These are phyloP conservation scores for Penicillium crystallinum DNA, from an alignment of 495 filamentous ascomycete genomes.

Conservation along the genomic window DNA sequence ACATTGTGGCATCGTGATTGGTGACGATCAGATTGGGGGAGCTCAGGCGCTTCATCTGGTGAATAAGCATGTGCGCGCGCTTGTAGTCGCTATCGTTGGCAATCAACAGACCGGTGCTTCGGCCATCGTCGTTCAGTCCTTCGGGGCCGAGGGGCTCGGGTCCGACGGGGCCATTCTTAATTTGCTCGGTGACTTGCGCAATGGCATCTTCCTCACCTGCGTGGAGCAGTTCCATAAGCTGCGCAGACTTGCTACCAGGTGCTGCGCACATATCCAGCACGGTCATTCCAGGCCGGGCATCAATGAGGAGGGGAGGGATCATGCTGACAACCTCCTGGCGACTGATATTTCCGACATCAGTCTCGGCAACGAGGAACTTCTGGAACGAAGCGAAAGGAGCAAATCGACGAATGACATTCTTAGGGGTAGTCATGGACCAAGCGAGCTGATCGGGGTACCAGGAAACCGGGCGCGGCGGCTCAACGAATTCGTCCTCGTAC, in stretches of 20 bases:
- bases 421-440: conserved; percentile 94
- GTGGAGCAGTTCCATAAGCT: conserved; percentile 92
- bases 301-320: conserved; percentile 94
- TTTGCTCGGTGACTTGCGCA: conserved; percentile 50
- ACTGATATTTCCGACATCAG: conserved; percentile 92
- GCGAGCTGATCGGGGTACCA: conserved; percentile 95
- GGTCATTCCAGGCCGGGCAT: conserved; percentile 81
- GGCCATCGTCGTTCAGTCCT: conserved; percentile 70
- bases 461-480: conserved; percentile 69
- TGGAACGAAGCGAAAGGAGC: conserved; percentile 91
- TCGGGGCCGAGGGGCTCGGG: conserved; percentile 40
- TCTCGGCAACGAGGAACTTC: conserved; percentile 97
- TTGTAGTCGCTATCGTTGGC: conserved; percentile 96
- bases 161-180: conserved; percentile 44
- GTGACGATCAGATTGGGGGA: conserved; percentile 96
- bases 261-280: conserved; percentile 95
- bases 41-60: conserved; percentile 93
- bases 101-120: conserved; percentile 84
- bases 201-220: conserved; percentile 82
- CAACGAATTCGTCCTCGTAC: conserved; percentile 73
- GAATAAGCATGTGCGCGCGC: conserved; percentile 91
- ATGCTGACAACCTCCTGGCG: conserved; percentile 96
- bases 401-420: conserved; percentile 86
- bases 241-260: conserved; percentile 92
- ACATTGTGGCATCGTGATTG: conserved; percentile 96